phyloP scores from a whole-genome alignment of 306 rosid species.

The Cucumis melo region DNA sequence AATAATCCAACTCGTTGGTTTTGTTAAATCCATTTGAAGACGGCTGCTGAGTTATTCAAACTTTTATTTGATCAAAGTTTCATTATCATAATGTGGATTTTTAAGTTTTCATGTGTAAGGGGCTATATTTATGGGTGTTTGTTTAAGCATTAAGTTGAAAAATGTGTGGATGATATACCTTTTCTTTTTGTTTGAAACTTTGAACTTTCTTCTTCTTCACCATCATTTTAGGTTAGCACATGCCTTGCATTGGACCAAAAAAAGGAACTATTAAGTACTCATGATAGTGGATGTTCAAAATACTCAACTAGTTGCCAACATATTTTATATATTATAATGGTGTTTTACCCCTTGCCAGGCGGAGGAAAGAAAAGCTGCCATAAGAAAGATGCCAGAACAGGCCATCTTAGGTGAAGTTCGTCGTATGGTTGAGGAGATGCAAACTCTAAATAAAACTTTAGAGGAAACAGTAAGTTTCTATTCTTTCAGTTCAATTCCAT shows the following conservation, averaged over 20 bases:
- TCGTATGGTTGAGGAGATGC: conserved; percentile 89
- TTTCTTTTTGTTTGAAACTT: not conserved
- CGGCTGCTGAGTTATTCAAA: not conserved
- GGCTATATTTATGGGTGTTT: not conserved
- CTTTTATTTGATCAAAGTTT: not conserved
- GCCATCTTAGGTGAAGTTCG: conserved; percentile 70
- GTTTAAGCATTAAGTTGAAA: not conserved
- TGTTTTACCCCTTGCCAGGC: conserved; percentile 25
- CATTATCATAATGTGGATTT: not conserved
- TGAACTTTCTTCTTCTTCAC: not conserved
- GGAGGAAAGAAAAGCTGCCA: conserved; percentile 56
- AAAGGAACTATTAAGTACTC: not conserved
- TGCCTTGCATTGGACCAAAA: not conserved
- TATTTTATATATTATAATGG: not conserved
- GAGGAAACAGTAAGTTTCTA: conserved; percentile 63
- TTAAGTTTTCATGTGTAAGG: not conserved
- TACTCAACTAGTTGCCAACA: not conserved
- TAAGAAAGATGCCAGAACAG: conserved; percentile 75
- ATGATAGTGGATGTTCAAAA: not conserved
- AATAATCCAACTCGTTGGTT: not conserved
- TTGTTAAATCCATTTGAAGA: not conserved
- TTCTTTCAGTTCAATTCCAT: not conserved
- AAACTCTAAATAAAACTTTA: conserved; percentile 57
- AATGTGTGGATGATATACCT: not conserved
- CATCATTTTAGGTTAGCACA: not conserved